Percentiles rank a stretch among this genome's conserved stretches.
Evolutionary conservation across 2,329 filamentous ascomycete genomes (phyloP).

Genomic region (Colletotrichum tofieldiae): DNA sequence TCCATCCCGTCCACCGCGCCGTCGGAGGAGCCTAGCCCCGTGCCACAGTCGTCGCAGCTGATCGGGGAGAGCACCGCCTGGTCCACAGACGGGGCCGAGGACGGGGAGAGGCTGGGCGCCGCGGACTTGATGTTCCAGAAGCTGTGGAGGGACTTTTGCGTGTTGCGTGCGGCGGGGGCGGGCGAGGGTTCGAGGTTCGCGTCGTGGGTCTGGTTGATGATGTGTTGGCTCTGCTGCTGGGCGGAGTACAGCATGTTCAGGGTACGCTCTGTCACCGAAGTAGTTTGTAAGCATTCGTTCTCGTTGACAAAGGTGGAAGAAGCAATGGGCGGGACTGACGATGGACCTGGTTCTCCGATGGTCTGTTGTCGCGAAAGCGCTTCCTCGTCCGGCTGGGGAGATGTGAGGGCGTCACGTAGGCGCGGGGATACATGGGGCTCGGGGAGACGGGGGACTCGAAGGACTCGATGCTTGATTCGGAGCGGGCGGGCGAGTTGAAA

Average conservation of each 20-base stretch:
- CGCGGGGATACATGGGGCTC: slow-evolving; percentile 49
- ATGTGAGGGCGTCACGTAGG: slow-evolving; percentile 56
- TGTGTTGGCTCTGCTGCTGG: slow-evolving; percentile 55
- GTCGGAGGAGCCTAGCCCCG: slow-evolving; percentile 45
- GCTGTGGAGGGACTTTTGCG: slow-evolving; percentile 70
- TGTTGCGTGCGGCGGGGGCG: slow-evolving; percentile 29
- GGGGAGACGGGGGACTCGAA: slow-evolving; percentile 51
- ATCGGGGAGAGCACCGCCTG: slow-evolving; percentile 65
- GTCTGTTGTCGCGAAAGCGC: slow-evolving; percentile 72
- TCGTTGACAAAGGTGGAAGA: not conserved
- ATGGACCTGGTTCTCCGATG: slow-evolving; percentile 69
- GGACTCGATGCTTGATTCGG: slow-evolving; percentile 53
- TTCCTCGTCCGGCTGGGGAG: slow-evolving; percentile 73
- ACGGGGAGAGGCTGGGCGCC: slow-evolving; percentile 49
- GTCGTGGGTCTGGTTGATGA: slow-evolving; percentile 40
- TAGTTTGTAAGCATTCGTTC: slow-evolving; percentile 2
- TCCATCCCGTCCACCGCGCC: slow-evolving; percentile 55
- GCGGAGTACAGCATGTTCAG: slow-evolving; percentile 72
- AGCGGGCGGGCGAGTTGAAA: slow-evolving; percentile 57
- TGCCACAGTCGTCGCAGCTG: slow-evolving; percentile 71
- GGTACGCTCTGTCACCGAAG: slow-evolving; percentile 64
- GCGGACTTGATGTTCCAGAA: slow-evolving; percentile 72
- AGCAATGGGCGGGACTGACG: slow-evolving; percentile 58
- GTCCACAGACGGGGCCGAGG: slow-evolving; percentile 66
- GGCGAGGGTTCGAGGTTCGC: slow-evolving; percentile 41